Conservation (phyloP, 2,329 filamentous ascomycete species). For the Botrytis medusae region DNA sequence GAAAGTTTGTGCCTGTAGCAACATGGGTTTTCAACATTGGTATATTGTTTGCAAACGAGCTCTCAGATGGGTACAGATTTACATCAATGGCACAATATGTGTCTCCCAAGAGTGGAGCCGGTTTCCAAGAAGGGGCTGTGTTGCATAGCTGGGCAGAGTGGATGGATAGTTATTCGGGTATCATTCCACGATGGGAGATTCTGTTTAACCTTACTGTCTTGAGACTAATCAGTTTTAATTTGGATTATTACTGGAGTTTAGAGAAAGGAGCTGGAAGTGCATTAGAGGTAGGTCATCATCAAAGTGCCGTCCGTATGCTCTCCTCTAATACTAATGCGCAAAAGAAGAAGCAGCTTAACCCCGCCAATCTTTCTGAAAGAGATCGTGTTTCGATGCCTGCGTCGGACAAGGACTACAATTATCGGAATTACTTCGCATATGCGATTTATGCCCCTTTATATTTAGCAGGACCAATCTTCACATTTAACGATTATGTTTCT, state of each 20-base stretch:
- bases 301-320: not conserved
- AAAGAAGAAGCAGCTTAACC: constrained; percentile 98
- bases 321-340: constrained; percentile 56
- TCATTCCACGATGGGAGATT: constrained; percentile 94
- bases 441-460: constrained; percentile 90
- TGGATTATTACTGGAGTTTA: constrained; percentile 94
- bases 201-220: constrained; percentile 95
- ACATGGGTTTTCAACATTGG: constrained; percentile 91
- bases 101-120: constrained; percentile 33
- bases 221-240: constrained; percentile 90
- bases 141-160: constrained; percentile 58
- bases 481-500: constrained; percentile 96
- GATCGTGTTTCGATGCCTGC: constrained; percentile 82
- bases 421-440: constrained; percentile 88
- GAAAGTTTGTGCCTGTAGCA: constrained; percentile 65
- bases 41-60: constrained; percentile 86
- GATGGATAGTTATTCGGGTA: constrained; percentile 76
- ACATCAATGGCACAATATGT: constrained; percentile 59
- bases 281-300: constrained; percentile 68
- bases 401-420: constrained; percentile 66
- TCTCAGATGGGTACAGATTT: constrained; percentile 75
- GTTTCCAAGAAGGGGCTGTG: constrained; percentile 13
- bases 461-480: constrained; percentile 87
- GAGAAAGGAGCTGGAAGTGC: constrained; percentile 62
- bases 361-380: constrained; percentile 79